These are phyloP conservation scores for Aspergillus sp. DNA, from an alignment of 2,329 filamentous ascomycete genomes.

Conservation along the genomic window DNA sequence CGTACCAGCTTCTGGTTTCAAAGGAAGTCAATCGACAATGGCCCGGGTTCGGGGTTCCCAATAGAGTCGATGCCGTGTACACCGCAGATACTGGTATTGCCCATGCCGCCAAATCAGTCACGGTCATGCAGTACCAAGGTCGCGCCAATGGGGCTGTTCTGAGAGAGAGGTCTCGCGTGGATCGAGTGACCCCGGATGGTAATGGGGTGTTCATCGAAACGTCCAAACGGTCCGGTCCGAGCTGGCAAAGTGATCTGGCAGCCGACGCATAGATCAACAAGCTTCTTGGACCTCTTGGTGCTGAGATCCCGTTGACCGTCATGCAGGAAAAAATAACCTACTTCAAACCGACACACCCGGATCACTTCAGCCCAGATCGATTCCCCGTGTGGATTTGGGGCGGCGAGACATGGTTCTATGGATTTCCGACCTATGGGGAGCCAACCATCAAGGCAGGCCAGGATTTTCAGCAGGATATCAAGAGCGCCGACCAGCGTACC, in stretches of 20 bases:
- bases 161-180: slow-evolving; percentile 17
- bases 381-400: slow-evolving; percentile 25
- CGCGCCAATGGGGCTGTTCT: slow-evolving; percentile 16
- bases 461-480: slow-evolving; percentile 18
- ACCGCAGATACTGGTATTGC: slow-evolving; percentile 22
- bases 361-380: slow-evolving; percentile 6
- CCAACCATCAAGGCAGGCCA: slow-evolving; percentile 24
- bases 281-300: slow-evolving; percentile 14
- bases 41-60: slow-evolving; percentile 19
- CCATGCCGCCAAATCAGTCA: slow-evolving; percentile 19
- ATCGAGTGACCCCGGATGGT: slow-evolving; percentile 10
- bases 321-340: slow-evolving; percentile 27
- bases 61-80: slow-evolving; percentile 16
- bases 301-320: slow-evolving; percentile 17
- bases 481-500: slow-evolving; percentile 22
- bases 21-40: slow-evolving; percentile 17
- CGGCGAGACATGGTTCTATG: slow-evolving; percentile 17
- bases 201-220: slow-evolving; percentile 17
- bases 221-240: slow-evolving; percentile 13
- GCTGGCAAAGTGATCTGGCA: slow-evolving; percentile 18
- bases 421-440: slow-evolving; percentile 22
- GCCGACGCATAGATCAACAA: slow-evolving; percentile 23
- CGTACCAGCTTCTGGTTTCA: slow-evolving; percentile 19
- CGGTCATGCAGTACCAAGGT: slow-evolving; percentile 16
- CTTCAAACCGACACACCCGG: slow-evolving; percentile 17